Base-by-base conservation (phyloP, 1,139 yeast species). In the Schwanniomyces etchellsii region DNA sequence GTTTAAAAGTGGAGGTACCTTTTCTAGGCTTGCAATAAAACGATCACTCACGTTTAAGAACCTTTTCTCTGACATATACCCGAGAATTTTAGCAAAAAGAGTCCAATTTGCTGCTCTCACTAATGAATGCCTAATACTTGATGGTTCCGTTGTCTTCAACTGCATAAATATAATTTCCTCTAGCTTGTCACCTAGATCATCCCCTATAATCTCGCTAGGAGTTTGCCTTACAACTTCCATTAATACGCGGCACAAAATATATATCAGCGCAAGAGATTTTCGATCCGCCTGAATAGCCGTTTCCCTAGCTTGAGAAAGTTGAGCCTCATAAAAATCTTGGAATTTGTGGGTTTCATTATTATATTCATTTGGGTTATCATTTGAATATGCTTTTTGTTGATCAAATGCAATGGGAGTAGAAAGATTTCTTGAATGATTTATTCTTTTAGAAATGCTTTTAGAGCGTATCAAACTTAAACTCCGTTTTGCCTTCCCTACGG, bases 121-220 rank as follows among this genome's bases (percentile, higher is more conserved):
- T 17, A 80, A 64, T 22, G 91, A 81, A 36, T 66, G 70, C 36
- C 68, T 58, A 2, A 70, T 64, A 4, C 81, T 71, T 24, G 70
- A 64, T 1, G 96, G 95, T 47, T 91, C 97, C 1, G 95, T 86
- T 1, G 89, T 77, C 43, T 84, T 77, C 35, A 93, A 62, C 53
- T 93, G 97, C 13, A 86, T 81, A 58, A 88, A 93, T 20, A 91
- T 94, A 35, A 89, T 89, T 45, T 91, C 97, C 52, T 91, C 97
- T 16, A 93, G 63, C 47, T 84, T 85, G 32, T 78, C 85, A 16
- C 86, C 84, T 29, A 91, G 63, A 37, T 85, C 95, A 29, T 79
- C 86, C 7, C 89, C 95, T 42, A 82, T 69, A 0, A 74, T 70
- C 12, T 77, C 80, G 12, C 72, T 61, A 3, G 95, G 80, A 0